Conservation (phyloP, 1,284 basidiomycete species). For the Moesziomyces parantarcticus region DNA sequence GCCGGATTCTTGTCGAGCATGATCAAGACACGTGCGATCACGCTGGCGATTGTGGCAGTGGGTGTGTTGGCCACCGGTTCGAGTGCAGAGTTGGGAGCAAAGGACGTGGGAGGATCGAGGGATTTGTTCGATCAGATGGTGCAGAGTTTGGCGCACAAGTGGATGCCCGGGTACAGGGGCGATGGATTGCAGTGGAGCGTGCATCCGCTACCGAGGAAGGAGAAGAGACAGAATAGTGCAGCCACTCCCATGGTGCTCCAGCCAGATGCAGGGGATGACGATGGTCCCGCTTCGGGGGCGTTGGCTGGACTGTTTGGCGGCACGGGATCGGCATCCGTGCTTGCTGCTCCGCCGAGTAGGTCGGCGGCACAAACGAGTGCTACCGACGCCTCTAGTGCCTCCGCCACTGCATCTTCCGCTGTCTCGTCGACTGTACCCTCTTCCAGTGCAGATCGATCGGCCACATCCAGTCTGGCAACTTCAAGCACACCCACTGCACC, state of each 20-base stretch:
- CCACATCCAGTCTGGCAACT: slow-evolving; percentile 1
- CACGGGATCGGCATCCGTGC: slow-evolving; percentile 9
- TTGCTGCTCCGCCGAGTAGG: slow-evolving; percentile 6
- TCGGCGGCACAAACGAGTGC: neutral
- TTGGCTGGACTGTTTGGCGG: neutral
- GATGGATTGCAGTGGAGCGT: slow-evolving; percentile 18
- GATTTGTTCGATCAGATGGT: slow-evolving; percentile 40
- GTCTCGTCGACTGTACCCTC: neutral
- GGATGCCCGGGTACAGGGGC: slow-evolving; percentile 4
- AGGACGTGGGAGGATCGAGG: slow-evolving; percentile 1
- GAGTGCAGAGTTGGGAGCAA: neutral
- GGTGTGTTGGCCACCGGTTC: no score
- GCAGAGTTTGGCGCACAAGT: slow-evolving; percentile 14
- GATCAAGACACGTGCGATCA: neutral
- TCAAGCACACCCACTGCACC: slow-evolving; percentile 2
- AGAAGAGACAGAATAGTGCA: slow-evolving; percentile 14
- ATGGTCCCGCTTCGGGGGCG: neutral
- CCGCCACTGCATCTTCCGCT: slow-evolving; percentile 1
- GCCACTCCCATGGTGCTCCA: slow-evolving; percentile 1
- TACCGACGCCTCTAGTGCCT: neutral
- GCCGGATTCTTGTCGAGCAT: slow-evolving; percentile 7
- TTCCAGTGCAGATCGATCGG: neutral
- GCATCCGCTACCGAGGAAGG: slow-evolving; percentile 21
- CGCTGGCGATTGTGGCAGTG: neutral
- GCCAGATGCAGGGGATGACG: neutral